Evolutionary conservation across 805 yeast genomes (phyloP).

Genomic region (Cyberlindnera saturnus): DNA sequence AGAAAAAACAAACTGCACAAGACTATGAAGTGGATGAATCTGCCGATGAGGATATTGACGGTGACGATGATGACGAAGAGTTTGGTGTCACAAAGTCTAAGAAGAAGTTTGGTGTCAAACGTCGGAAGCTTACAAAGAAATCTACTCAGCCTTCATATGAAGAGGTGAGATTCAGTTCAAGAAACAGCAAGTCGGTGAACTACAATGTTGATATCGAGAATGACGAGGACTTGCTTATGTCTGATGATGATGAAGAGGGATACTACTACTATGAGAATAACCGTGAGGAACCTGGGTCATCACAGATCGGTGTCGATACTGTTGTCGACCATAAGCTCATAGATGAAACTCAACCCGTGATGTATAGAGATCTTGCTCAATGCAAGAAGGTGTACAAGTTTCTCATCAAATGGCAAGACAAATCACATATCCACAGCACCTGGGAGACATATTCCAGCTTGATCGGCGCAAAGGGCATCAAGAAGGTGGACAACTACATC

Average conservation of each 20-base stretch:
- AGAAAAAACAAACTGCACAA: slow-evolving; percentile 19
- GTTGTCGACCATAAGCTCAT: slow-evolving; percentile 51
- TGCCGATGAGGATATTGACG: slow-evolving; percentile 24
- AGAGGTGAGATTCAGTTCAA: slow-evolving; percentile 72
- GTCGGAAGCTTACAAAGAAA: slow-evolving; percentile 17
- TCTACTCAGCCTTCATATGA: slow-evolving; percentile 22
- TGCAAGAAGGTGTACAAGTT: slow-evolving; percentile 58
- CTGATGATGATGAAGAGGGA: slow-evolving; percentile 27
- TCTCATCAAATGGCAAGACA: slow-evolving; percentile 78
- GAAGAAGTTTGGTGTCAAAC: slow-evolving; percentile 19
- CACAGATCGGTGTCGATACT: slow-evolving; percentile 33
- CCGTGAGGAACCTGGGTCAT: slow-evolving; percentile 22
- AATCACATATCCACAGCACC: slow-evolving; percentile 89
- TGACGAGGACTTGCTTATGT: slow-evolving; percentile 36
- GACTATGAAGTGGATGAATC: slow-evolving; percentile 24
- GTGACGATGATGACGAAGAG: slow-evolving; percentile 33
- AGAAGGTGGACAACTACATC: slow-evolving; percentile 86
- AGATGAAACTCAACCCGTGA: slow-evolving; percentile 28
- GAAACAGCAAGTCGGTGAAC: slow-evolving; percentile 61
- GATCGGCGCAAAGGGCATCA: slow-evolving; percentile 59
- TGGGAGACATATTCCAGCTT: slow-evolving; percentile 69
- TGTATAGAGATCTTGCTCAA: slow-evolving; percentile 34
- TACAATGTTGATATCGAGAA: slow-evolving; percentile 66
- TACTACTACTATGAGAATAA: slow-evolving; percentile 23
- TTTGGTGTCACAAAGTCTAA: slow-evolving; percentile 28